Evolutionary conservation across 352 stramenopile genomes (phyloP).

Genomic region (Phytophthora meadii): DNA sequence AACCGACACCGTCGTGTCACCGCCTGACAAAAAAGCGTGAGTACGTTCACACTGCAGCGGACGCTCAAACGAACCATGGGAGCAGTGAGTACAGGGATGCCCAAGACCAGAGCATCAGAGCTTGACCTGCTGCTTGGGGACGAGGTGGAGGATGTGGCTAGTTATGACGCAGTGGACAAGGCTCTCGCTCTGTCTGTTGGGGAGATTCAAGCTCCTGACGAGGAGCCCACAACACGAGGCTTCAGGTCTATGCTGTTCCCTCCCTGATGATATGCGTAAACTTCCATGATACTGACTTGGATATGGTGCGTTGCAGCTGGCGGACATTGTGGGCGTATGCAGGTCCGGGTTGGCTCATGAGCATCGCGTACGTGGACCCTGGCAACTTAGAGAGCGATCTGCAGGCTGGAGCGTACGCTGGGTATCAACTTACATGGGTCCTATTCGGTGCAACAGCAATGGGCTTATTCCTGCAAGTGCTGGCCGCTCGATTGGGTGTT

Average conservation of each 20-base stretch:
- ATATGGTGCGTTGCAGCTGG: constrained; percentile 49
- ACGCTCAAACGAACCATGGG: constrained; percentile 14
- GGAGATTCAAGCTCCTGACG: constrained; percentile 61
- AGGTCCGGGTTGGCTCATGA: constrained; percentile 91
- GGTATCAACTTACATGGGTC: constrained; percentile 93
- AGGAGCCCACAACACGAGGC: constrained; percentile 35
- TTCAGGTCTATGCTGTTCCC: constrained; percentile 36
- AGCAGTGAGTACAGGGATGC: constrained; percentile 8
- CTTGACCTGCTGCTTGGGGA: constrained; percentile 41
- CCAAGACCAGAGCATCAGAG: constrained; percentile 35
- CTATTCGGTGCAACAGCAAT: constrained; percentile 91
- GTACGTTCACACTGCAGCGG: neutral
- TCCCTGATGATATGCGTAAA: neutral
- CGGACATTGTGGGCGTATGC: constrained; percentile 83
- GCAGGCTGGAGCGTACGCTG: constrained; percentile 90
- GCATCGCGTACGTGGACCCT: constrained; percentile 96
- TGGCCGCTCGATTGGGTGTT: constrained; percentile 93
- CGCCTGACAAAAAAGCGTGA: neutral
- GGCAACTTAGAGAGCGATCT: constrained; percentile 97
- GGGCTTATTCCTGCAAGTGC: constrained; percentile 93
- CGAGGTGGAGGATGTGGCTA: constrained; percentile 28
- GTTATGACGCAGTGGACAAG: constrained; percentile 65
- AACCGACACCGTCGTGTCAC: neutral
- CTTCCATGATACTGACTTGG: neutral
- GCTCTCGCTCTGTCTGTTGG: constrained; percentile 52